phyloP scores from a whole-genome alignment of 306 rosid genomes.

The Rosa rugosa region DNA sequence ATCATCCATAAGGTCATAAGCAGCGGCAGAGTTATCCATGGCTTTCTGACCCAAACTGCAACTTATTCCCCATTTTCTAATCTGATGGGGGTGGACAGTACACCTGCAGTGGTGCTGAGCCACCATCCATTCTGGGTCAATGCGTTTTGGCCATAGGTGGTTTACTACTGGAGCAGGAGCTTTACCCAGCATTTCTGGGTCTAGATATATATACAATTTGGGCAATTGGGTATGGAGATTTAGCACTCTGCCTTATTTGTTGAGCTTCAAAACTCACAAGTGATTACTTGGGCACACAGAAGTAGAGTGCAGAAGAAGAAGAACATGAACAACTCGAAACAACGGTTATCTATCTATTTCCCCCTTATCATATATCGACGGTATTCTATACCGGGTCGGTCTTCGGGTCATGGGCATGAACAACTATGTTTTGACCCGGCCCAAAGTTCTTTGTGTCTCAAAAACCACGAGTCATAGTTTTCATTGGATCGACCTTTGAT shows the following conservation, averaged over 20 bases:
- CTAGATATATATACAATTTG: neutral
- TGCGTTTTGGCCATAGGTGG: constrained; percentile 25
- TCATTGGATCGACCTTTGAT: too few species aligned
- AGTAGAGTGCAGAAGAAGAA: neutral
- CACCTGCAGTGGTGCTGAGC: constrained; percentile 11
- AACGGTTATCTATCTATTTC: neutral
- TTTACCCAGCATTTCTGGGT: constrained; percentile 22
- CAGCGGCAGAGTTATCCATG: neutral
- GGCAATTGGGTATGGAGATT: neutral
- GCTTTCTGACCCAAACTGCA: constrained; percentile 11
- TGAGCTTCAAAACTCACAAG: constrained; percentile 5
- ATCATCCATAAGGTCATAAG: constrained; percentile 18
- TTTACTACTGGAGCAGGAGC: constrained; percentile 25
- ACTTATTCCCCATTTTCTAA: constrained; percentile 14
- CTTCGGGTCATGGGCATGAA: neutral
- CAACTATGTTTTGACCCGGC: neutral
- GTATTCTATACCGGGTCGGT: neutral
- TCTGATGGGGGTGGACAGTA: neutral
- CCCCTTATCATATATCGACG: neutral
- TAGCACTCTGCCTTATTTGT: neutral
- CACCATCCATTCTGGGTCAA: constrained; percentile 13
- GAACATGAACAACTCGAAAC: too few species aligned
- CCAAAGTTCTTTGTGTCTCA: neutral
- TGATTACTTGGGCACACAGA: too few species aligned
- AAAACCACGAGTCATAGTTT: too few species aligned